Conservation (phyloP, 495 filamentous ascomycete genomes). For the Filosporella fistucella region DNA sequence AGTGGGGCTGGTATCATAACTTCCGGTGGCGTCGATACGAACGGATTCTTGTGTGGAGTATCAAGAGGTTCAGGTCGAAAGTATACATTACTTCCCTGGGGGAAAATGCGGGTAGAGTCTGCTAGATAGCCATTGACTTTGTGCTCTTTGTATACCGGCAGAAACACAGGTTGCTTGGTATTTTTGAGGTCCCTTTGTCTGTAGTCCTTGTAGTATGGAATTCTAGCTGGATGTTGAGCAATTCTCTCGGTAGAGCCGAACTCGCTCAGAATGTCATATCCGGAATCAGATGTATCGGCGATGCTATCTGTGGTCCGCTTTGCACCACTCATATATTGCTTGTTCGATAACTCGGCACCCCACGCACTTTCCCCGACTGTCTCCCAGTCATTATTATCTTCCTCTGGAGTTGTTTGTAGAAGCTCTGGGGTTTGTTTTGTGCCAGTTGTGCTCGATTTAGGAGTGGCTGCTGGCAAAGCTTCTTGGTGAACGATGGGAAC, state of each 20-base stretch:
- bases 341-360: too few relatives aligned
- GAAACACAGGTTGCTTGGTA: constrained; percentile 13
- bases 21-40: constrained; percentile 18
- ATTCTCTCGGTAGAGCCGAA: constrained; percentile 15
- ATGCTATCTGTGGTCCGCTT: constrained; percentile 20
- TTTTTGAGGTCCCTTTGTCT: constrained; percentile 15
- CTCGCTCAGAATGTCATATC: background rate
- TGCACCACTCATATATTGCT: background rate
- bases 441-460: too few relatives aligned
- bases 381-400: constrained; percentile 23
- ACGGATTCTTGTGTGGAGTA: constrained; percentile 16
- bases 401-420: constrained; percentile 1
- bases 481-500: too few relatives aligned
- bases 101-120: constrained; percentile 13
- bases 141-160: constrained; percentile 13
- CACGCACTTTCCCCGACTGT: constrained; percentile 19
- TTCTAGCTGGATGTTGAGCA: constrained; percentile 17
- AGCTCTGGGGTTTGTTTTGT: too few relatives aligned
- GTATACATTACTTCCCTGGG: background rate
- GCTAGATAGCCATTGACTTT: constrained; percentile 21
- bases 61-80: constrained; percentile 4
- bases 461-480: too few relatives aligned
- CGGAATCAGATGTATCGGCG: constrained; percentile 19
- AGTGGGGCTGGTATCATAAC: too few relatives aligned
- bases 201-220: constrained; percentile 14